phyloP scores from a whole-genome alignment of 2,329 filamentous ascomycete species.

The Aspergillus fumigatiaffinis region DNA sequence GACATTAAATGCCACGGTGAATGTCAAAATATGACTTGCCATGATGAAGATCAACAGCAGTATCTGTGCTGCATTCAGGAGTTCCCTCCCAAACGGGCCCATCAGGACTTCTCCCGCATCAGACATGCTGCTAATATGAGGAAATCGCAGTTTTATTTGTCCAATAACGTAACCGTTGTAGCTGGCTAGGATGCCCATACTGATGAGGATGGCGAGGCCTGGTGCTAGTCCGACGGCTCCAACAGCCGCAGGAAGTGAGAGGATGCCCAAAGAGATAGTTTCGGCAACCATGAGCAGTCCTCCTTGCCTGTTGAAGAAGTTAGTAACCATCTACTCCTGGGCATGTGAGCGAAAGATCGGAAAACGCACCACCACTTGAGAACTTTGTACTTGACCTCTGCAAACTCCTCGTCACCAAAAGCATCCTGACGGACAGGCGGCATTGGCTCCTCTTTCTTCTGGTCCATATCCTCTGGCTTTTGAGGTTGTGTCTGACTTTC shows the following conservation, averaged over 20 bases:
- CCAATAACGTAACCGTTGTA: constrained; percentile 58
- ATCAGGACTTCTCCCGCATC: constrained; percentile 62
- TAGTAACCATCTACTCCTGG: constrained; percentile 9
- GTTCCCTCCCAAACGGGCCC: constrained; percentile 56
- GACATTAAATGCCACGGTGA: constrained; percentile 63
- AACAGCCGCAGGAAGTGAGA: constrained; percentile 51
- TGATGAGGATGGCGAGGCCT: constrained; percentile 49
- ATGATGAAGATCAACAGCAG: constrained; percentile 64
- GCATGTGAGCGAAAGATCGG: not conserved
- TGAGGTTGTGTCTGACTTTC: no score
- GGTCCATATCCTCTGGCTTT: no score
- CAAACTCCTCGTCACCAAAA: constrained; percentile 31
- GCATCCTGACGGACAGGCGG: constrained; percentile 16
- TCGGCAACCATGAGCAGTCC: constrained; percentile 50
- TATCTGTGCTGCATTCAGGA: constrained; percentile 57
- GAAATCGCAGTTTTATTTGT: constrained; percentile 53
- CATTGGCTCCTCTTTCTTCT: no score
- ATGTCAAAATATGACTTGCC: constrained; percentile 65
- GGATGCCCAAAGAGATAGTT: constrained; percentile 53
- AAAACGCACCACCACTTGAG: constrained; percentile 39
- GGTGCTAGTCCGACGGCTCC: constrained; percentile 50
- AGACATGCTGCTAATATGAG: constrained; percentile 61
- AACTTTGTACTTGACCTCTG: constrained; percentile 47
- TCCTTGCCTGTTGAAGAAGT: no score
- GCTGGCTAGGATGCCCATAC: constrained; percentile 50